phyloP scores from a whole-genome alignment of 2,329 filamentous ascomycete genomes.

The Botryosphaeria agaves region DNA sequence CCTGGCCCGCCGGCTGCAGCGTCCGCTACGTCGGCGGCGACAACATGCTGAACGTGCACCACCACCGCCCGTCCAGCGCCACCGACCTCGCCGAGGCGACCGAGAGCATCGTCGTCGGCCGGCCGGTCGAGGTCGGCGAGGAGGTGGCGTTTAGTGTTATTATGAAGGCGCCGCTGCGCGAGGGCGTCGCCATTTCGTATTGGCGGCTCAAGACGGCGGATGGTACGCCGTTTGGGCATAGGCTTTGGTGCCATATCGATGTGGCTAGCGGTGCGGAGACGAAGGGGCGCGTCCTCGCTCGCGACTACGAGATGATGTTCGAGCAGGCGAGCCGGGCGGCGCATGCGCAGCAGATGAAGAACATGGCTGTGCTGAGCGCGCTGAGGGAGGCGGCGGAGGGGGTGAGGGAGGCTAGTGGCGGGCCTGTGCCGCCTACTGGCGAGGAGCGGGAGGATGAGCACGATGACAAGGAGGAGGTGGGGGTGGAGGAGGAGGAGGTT shows the following conservation, averaged over 20 bases:
- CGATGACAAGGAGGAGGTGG: slow-evolving; percentile 16
- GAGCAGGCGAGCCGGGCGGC: too few relatives aligned
- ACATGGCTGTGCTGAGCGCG: too few relatives aligned
- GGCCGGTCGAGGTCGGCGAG: slow-evolving; percentile 53
- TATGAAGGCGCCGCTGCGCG: slow-evolving; percentile 61
- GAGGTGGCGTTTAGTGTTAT: slow-evolving; percentile 66
- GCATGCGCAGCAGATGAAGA: too few relatives aligned
- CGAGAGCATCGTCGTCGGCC: slow-evolving; percentile 62
- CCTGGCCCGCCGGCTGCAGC: slow-evolving; percentile 80
- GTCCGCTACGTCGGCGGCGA: slow-evolving; percentile 89
- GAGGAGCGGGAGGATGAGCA: slow-evolving; percentile 11
- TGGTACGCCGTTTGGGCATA: slow-evolving; percentile 74
- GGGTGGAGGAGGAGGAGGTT: slow-evolving; percentile 12
- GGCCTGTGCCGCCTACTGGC: slow-evolving; percentile 3
- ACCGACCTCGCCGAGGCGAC: slow-evolving; percentile 60
- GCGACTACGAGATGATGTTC: too few relatives aligned
- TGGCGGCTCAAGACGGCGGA: slow-evolving; percentile 80
- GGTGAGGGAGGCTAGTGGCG: slow-evolving; percentile 12
- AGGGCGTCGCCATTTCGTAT: slow-evolving; percentile 78
- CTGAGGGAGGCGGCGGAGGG: slow-evolving; percentile 9
- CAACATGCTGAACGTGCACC: slow-evolving; percentile 86
- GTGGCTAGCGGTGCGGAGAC: too few relatives aligned
- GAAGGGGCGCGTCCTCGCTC: not conserved
- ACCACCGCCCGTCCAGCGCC: slow-evolving; percentile 60
- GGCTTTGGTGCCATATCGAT: slow-evolving; percentile 84